phyloP scores from a whole-genome alignment of 2,329 filamentous ascomycete genomes.

The Chaetomiaceae sp. region DNA sequence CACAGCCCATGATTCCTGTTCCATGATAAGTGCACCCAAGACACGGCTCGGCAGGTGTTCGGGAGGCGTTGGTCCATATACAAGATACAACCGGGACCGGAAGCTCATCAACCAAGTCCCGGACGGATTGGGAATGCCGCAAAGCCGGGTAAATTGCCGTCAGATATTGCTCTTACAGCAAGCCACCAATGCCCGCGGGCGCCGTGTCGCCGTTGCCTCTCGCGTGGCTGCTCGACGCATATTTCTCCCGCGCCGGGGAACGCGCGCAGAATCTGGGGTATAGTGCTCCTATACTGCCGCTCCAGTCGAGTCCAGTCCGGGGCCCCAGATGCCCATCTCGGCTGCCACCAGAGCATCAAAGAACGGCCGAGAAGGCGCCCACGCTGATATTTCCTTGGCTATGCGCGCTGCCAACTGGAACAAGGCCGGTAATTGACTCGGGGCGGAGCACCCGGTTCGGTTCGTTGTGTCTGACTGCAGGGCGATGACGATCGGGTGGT shows the following conservation, averaged over 20 bases:
- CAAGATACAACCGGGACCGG: constrained; percentile 19
- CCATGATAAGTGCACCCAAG: too few relatives aligned
- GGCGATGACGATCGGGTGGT: neutral
- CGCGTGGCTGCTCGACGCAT: constrained; percentile 8
- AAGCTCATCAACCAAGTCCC: constrained; percentile 16
- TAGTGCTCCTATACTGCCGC: constrained; percentile 12
- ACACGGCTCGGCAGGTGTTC: constrained; percentile 18
- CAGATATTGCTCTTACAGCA: constrained; percentile 16
- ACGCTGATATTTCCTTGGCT: constrained; percentile 1
- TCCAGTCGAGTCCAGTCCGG: constrained; percentile 5
- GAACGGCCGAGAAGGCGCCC: constrained; percentile 6
- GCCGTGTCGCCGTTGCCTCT: neutral
- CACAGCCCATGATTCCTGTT: too few relatives aligned
- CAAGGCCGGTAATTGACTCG: constrained; percentile 2
- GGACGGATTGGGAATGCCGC: constrained; percentile 11
- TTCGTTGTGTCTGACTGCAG: neutral
- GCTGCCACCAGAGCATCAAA: constrained; percentile 10
- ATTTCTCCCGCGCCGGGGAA: constrained; percentile 1
- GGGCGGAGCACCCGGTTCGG: too few relatives aligned
- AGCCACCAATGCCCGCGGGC: constrained; percentile 11
- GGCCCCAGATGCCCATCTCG: constrained; percentile 14
- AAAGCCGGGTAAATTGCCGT: constrained; percentile 21
- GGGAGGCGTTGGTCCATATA: constrained; percentile 4
- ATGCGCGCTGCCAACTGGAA: neutral
- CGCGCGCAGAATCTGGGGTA: constrained; percentile 21